Conservation (phyloP, 2,329 filamentous ascomycete species). For the Celoporthe dispersa region DNA sequence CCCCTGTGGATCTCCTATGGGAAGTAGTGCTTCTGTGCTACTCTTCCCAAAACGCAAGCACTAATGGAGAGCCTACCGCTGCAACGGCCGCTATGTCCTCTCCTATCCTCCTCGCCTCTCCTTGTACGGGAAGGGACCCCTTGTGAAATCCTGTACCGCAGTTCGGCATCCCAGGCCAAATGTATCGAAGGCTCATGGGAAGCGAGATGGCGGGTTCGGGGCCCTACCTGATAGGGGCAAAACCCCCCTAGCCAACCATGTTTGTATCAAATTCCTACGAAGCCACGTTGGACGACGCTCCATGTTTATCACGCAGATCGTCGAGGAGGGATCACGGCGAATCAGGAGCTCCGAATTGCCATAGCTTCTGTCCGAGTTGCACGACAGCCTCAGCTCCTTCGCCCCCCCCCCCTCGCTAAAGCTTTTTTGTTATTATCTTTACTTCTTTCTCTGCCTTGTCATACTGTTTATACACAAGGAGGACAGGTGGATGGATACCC, state of each 20-base stretch:
- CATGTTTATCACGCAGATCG: neutral
- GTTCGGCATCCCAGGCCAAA: neutral
- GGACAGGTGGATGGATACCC: neutral
- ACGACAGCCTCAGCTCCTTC: neutral
- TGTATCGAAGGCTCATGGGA: neutral
- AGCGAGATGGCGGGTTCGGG: neutral
- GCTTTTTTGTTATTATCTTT: too few species aligned
- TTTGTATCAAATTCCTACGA: neutral
- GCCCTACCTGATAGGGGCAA: neutral
- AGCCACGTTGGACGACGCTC: neutral
- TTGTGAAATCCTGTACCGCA: neutral
- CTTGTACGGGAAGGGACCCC: neutral
- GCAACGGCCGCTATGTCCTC: neutral
- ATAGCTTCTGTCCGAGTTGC: neutral
- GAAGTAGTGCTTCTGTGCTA: neutral
- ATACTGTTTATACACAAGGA: neutral
- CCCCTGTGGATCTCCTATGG: neutral
- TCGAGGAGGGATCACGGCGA: constrained; percentile 1
- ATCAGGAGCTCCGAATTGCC: neutral
- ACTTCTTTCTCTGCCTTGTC: too few species aligned
- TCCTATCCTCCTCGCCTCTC: neutral
- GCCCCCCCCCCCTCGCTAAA: neutral
- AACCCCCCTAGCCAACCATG: neutral
- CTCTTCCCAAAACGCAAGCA: neutral
- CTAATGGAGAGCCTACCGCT: neutral